Base-by-base conservation (phyloP, 805 yeast species). In the Groenewaldozyma salmanticensis region DNA sequence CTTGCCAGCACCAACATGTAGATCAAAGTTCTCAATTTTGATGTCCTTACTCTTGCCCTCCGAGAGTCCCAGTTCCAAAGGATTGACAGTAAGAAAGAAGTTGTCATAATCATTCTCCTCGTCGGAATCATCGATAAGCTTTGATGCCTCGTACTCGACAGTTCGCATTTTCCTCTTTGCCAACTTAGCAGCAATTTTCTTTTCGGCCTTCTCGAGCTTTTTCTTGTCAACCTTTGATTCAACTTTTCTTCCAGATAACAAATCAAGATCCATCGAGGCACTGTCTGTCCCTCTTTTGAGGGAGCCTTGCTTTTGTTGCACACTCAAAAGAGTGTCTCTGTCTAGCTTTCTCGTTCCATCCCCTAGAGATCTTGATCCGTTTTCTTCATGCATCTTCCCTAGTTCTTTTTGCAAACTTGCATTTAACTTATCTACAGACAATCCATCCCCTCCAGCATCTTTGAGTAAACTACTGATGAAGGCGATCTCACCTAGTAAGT, bases 131-230 rank as follows among this genome's bases (percentile, higher is more conserved):
- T 74, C 71, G 48, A 92, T 70, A 52, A 92, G 71, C 64, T 83
- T 87, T 33, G 96, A 87, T n/a, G 96, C 95, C 64, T 92, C 65
- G 49, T 60, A 61, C 42, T 58, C 52, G 31, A 60, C 59, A 48
- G 52, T 41, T 52, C 55, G 51, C 39, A 46, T 47, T 66, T 54
- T 44, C 52, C 87, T 74, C 68, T 90, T 90, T 32, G 96, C 96
- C 47, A 92, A 90, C 66, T 92, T 92, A 58, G 94, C 90, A 18
- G 96, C 96, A 59, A 92, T 88, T 70, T 92, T 92, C 55, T 87
- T 77, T 68, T 92, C 99, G 43, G 96, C 98, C 63, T 90, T 92
- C 59, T 88, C 96, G 54, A 92, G 77, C 64, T 92, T 92, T 77
- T 87, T 88, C 71, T 82, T 82, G 62, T 92, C 98, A 33, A 92